Evolutionary conservation across 1,284 basidiomycete genomes (phyloP), one percentile per base, ranked within the genome.

Genomic region (Omphalotus olearius): DNA sequence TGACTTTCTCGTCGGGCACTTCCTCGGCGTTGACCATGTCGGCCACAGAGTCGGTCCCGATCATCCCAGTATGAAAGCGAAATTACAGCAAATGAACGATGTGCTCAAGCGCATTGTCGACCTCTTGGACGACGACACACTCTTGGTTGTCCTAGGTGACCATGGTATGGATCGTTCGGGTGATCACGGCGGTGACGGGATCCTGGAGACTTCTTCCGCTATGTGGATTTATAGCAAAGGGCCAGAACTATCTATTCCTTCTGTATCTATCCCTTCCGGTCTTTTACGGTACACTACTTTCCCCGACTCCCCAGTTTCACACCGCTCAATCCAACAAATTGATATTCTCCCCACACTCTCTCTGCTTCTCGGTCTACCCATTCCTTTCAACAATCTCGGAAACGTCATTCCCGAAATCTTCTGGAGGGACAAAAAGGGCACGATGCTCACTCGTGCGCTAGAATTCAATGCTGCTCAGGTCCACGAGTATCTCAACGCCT

Each of bases 81-180:
- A 99, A 69, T 73, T 98, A 26, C 62, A 73, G 54, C 91, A 98
- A 66, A 95, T 96, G 90, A 83, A 98, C 62, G 66, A 74, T n/a
- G 83, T 97, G 1, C 70, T 98, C 3, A 66, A 69, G 10, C 74
- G 78, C 2, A 83, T 95, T 2, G 89, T 97, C 6, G 73, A 78
- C 1, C 57, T 70, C 6, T 62, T 87, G 20, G 85, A 91, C 56
- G 80, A 94, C 5, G 86, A 95, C 49, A 97, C 95, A 0, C 73
- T 99, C 0, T 76, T 99, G 1, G 80, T 99, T 42, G 79, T 99
- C 1, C 76, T 99, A 6, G 97, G 97, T 1, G 96, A 99, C 64
- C 97, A 99, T 64, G 96, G 97, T 0, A 99, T 99, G 97, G 95
- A 98, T 64, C 75, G 82, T 43, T 81, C 88, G 30, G 97, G 97